Conservation (phyloP, 768 basidiomycete genomes). For the Mycena belliarum region DNA sequence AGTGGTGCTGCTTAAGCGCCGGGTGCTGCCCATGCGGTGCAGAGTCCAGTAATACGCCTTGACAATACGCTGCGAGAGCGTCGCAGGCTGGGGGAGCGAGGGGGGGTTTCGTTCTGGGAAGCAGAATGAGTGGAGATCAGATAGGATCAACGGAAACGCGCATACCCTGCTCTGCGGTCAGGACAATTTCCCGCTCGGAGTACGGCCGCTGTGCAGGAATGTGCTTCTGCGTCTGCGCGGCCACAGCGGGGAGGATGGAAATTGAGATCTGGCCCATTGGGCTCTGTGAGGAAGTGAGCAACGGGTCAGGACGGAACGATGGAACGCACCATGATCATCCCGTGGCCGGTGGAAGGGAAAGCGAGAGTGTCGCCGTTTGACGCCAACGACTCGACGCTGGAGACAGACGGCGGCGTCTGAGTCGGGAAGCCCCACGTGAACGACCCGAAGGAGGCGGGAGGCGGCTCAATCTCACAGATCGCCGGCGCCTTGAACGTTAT, state of each 20-base stretch:
- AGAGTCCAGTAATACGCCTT: slow-evolving; percentile 2
- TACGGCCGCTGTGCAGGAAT: neutral
- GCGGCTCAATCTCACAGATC: neutral
- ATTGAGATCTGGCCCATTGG: neutral
- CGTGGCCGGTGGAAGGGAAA: too few species aligned
- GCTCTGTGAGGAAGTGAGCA: neutral
- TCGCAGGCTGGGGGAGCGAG: neutral
- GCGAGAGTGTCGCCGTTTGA: slow-evolving; percentile 4
- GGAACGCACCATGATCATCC: slow-evolving; percentile 5
- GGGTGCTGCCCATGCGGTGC: slow-evolving; percentile 1
- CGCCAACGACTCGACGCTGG: slow-evolving; percentile 10
- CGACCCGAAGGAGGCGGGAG: too few species aligned
- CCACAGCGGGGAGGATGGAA: neutral
- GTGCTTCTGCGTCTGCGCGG: neutral
- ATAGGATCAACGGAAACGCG: too few species aligned
- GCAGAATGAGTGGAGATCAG: too few species aligned
- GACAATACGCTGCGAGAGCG: neutral
- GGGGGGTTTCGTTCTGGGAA: neutral
- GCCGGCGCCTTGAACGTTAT: neutral
- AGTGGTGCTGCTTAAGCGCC: neutral
- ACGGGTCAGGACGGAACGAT: neutral
- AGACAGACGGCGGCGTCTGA: neutral
- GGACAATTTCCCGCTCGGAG: slow-evolving; percentile 1
- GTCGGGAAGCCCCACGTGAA: too few species aligned
- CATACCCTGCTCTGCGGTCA: slow-evolving; percentile 4